phyloP scores from a whole-genome alignment of 2,329 filamentous ascomycete genomes.

The Colletotrichum costaricense region DNA sequence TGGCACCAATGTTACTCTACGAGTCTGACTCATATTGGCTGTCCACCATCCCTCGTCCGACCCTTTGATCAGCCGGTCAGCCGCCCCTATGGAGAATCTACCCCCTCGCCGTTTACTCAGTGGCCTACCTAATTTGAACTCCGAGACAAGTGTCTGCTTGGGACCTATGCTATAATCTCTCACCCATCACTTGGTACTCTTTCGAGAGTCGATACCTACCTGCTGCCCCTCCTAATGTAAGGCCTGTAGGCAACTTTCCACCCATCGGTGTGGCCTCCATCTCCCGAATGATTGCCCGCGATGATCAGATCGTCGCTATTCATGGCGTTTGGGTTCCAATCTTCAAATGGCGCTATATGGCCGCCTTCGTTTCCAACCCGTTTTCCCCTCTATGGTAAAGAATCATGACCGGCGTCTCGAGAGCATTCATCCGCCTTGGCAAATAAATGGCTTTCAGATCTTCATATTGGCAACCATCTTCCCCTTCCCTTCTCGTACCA shows the following conservation, averaged over 20 bases:
- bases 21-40: not conserved
- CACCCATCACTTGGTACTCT: not conserved
- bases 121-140: slow-evolving; percentile 6
- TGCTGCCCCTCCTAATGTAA: not conserved
- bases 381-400: too few relatives aligned
- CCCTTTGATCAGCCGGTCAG: not conserved
- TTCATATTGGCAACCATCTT: slow-evolving; percentile 5
- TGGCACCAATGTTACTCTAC: not conserved
- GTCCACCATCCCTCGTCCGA: not conserved
- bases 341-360: not conserved
- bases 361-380: not conserved
- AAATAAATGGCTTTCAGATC: not conserved
- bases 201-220: not conserved
- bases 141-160: not conserved
- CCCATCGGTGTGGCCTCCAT: not conserved
- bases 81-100: not conserved
- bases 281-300: not conserved
- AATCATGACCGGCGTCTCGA: not conserved
- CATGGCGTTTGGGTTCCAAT: not conserved
- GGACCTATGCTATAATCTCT: not conserved
- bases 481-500: not conserved
- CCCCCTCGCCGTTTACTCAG: not conserved
- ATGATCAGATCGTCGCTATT: not conserved
- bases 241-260: not conserved
- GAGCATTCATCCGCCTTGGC: slow-evolving; percentile 30